These are phyloP conservation scores for Penicillium macrosclerotiorum DNA, from an alignment of 495 filamentous ascomycete species.

Conservation along the genomic window DNA sequence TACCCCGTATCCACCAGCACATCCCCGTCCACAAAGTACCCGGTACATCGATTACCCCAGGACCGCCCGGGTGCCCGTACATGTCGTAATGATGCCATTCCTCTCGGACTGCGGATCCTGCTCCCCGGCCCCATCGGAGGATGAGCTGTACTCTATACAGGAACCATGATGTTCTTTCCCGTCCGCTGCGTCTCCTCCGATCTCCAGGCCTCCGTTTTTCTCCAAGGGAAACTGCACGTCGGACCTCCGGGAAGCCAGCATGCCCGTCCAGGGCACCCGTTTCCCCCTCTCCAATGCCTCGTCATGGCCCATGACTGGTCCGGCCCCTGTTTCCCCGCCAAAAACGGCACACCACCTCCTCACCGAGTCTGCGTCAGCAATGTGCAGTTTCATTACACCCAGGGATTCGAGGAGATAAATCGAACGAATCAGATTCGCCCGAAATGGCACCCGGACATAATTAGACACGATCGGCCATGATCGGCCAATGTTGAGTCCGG, in stretches of 20 bases:
- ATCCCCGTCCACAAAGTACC: constrained; percentile 7
- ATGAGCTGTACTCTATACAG: no score
- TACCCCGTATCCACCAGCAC: constrained; percentile 28
- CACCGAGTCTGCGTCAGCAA: no score
- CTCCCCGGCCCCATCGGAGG: constrained; percentile 3
- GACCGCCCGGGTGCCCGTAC: not conserved
- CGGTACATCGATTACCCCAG: constrained; percentile 13
- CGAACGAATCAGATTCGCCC: constrained; percentile 6
- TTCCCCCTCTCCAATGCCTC: no score
- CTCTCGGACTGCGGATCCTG: not conserved
- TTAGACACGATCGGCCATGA: constrained; percentile 5
- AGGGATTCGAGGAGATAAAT: constrained; percentile 2
- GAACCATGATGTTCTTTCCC: not conserved
- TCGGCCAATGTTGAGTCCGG: constrained; percentile 2
- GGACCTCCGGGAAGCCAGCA: no score
- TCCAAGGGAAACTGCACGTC: no score
- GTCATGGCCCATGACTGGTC: no score
- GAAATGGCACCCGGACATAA: no score
- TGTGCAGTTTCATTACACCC: not conserved
- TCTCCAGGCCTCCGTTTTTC: no score
- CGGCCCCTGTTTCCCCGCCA: no score
- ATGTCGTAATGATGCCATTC: constrained; percentile 4
- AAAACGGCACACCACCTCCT: no score
- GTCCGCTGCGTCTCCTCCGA: not conserved
- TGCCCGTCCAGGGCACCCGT: no score